phyloP scores from a whole-genome alignment of 148 eudicot species.

The Bassia scoparia region DNA sequence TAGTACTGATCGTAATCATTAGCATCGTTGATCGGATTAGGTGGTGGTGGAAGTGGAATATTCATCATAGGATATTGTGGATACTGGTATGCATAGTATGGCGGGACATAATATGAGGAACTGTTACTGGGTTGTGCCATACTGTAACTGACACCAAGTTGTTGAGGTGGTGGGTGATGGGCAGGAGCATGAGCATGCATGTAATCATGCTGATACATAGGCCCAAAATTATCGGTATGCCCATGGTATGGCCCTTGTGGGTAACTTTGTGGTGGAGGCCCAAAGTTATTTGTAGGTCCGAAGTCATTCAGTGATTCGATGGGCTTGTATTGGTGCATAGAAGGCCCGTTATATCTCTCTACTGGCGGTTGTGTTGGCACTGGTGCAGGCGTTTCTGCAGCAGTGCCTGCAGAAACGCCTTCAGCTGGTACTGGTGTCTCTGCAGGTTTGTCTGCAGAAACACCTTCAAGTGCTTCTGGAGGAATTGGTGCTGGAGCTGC shows the following conservation, averaged over 20 bases:
- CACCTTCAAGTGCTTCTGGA: not conserved
- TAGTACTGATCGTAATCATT: slow-evolving; percentile 15
- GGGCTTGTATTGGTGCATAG: slow-evolving; percentile 20
- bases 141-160: slow-evolving; percentile 27
- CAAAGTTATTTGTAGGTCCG: not conserved
- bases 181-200: slow-evolving; percentile 9
- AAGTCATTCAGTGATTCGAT: not conserved
- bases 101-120: slow-evolving; percentile 19
- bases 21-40: slow-evolving; percentile 7
- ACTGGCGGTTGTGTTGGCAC: not conserved
- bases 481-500: not conserved
- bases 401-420: not conserved
- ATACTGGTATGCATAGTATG: slow-evolving; percentile 24
- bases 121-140: slow-evolving; percentile 29
- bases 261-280: slow-evolving; percentile 14
- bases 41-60: slow-evolving; percentile 26
- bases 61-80: slow-evolving; percentile 26
- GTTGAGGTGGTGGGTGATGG: slow-evolving; percentile 10
- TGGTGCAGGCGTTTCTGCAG: not conserved
- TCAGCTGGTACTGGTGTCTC: not conserved
- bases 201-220: slow-evolving; percentile 16
- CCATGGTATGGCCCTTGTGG: slow-evolving; percentile 11
- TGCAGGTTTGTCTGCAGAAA: not conserved
- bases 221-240: slow-evolving; percentile 12
- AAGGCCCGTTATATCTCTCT: not conserved